phyloP scores from a whole-genome alignment of 345 rosid species.

The Moricandia arvensis region DNA sequence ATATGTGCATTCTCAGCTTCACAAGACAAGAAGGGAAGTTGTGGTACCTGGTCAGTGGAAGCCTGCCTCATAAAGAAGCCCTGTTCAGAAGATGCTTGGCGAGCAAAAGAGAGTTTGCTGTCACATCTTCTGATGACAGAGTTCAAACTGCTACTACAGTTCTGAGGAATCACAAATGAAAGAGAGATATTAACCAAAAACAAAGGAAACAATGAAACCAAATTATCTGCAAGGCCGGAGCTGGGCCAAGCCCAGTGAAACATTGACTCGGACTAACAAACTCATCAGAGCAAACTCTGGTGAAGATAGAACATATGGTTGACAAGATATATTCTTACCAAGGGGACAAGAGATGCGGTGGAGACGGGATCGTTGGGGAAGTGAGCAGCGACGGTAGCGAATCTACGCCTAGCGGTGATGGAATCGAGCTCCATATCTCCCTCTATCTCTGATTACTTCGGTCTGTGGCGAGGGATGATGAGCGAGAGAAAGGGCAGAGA shows the following conservation, averaged over 20 bases:
- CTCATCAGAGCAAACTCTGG: too few relatives aligned
- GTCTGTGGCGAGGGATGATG: background rate
- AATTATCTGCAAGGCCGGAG: too few relatives aligned
- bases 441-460: background rate
- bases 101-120: conserved; percentile 56
- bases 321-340: too few relatives aligned
- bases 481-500: background rate
- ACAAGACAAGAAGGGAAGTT: background rate
- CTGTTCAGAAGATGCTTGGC: conserved; percentile 65
- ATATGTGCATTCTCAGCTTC: background rate
- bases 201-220: background rate
- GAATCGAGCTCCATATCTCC: conserved; percentile 59
- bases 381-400: conserved; percentile 62
- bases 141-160: conserved; percentile 71
- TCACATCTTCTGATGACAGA: conserved; percentile 53
- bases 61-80: conserved; percentile 71
- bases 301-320: too few relatives aligned
- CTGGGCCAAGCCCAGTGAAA: too few relatives aligned
- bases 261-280: too few relatives aligned
- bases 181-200: background rate
- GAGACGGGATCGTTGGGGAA: conserved; percentile 45
- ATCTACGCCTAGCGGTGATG: conserved; percentile 55
- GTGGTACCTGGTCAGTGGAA: conserved; percentile 49
- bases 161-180: conserved; percentile 41
- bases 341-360: conserved; percentile 52